Conservation (phyloP, 1,139 yeast species). For the Yamadazyma atmosphaerica region DNA sequence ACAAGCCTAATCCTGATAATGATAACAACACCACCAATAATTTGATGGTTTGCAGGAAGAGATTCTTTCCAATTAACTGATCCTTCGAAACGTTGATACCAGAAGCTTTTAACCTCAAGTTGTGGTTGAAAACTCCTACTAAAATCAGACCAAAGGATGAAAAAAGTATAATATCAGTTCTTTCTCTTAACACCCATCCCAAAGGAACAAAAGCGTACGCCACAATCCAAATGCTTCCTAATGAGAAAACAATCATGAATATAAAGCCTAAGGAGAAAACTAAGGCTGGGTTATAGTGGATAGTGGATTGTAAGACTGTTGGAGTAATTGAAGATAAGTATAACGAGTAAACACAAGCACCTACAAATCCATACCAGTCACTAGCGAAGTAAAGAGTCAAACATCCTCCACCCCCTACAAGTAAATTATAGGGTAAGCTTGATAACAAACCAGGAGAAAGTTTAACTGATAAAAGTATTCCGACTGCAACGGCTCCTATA, state of each 20-base stretch:
- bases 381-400: slow-evolving; percentile 47
- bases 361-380: slow-evolving; percentile 84
- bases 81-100: slow-evolving; percentile 20
- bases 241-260: slow-evolving; percentile 53
- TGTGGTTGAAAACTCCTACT: slow-evolving; percentile 36
- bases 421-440: slow-evolving; percentile 26
- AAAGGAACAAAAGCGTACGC: slow-evolving; percentile 98
- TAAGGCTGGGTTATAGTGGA: slow-evolving; percentile 58
- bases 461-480: slow-evolving; percentile 39
- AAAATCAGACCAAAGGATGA: slow-evolving; percentile 46
- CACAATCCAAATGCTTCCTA: slow-evolving; percentile 94
- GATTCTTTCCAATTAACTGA: slow-evolving; percentile 19
- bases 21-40: slow-evolving; percentile 33
- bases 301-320: slow-evolving; percentile 55
- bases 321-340: slow-evolving; percentile 70
- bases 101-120: slow-evolving; percentile 23
- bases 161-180: slow-evolving; percentile 72
- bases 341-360: slow-evolving; percentile 66
- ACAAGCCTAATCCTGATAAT: slow-evolving; percentile 40
- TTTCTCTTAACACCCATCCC: slow-evolving; percentile 83
- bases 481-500: slow-evolving; percentile 58
- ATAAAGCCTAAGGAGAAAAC: slow-evolving; percentile 61
- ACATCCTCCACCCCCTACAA: slow-evolving; percentile 53
- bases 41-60: slow-evolving; percentile 24
- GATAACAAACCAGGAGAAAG: slow-evolving; percentile 25